A percentile compares a stretch with the other conserved stretches of the same genome.
phyloP scores from a whole-genome alignment of 495 filamentous ascomycete genomes.

The Penicillium roqueforti region DNA sequence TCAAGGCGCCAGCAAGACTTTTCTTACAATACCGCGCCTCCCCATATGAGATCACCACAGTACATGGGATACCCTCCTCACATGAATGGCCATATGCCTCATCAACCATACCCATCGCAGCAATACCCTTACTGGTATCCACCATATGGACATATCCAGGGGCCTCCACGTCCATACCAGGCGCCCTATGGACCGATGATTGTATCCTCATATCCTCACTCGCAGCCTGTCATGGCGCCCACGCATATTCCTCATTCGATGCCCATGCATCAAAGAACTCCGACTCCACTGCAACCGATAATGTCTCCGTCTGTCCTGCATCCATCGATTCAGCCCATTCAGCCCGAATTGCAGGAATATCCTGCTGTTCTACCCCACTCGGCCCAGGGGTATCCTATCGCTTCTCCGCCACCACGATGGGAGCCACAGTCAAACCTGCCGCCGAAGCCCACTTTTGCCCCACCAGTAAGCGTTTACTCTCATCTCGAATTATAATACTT shows the following conservation, averaged over 20 bases:
- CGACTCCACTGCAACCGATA: conserved; percentile 40
- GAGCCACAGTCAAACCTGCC: conserved; percentile 23
- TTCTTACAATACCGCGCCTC: conserved; percentile 41
- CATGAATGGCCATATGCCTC: conserved; percentile 44
- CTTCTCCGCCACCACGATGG: conserved; percentile 31
- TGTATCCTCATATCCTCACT: conserved; percentile 46
- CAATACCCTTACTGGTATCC: conserved; percentile 47
- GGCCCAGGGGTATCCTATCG: conserved; percentile 24
- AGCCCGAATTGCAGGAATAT: conserved; percentile 35
- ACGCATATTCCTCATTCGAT: conserved; percentile 35
- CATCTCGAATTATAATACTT: background rate
- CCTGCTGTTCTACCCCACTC: conserved; percentile 26
- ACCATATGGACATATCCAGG: conserved; percentile 46
- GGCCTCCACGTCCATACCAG: conserved; percentile 37
- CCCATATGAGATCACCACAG: conserved; percentile 44
- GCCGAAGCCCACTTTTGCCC: conserved; percentile 48
- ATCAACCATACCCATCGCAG: conserved; percentile 40
- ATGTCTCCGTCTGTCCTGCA: conserved; percentile 39
- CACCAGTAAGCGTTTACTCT: conserved; percentile 54
- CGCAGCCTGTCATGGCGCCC: conserved; percentile 42
- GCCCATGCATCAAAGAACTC: conserved; percentile 37
- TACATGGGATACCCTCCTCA: conserved; percentile 47
- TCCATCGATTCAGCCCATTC: conserved; percentile 25
- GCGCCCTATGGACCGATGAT: conserved; percentile 48
- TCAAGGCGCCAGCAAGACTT: conserved; percentile 49